Base-by-base conservation (phyloP, 208 protist genomes). In the Wallacemonas collosoma region DNA sequence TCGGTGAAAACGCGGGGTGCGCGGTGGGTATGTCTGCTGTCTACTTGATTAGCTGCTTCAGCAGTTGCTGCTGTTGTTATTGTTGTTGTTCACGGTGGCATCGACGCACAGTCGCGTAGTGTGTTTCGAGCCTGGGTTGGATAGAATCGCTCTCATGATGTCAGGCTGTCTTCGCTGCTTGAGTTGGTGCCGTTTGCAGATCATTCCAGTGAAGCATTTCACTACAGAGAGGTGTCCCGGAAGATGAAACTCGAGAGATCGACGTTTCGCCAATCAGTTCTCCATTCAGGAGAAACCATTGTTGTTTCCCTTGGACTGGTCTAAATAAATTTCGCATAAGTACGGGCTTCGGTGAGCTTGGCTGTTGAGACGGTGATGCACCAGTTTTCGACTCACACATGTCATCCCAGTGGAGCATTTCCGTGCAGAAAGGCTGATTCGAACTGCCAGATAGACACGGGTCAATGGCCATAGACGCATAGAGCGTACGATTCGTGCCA, bases 391-490 rank as follows among this genome's bases (percentile, higher is more conserved):
- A 58, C 6, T 48, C 51, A 36, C 74, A 62, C 45, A 68, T 73
- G 17, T 86, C 80, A 48, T 88, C 83, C 71, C 73, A 86, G 72
- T 88, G 83, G 51, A 83, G 69, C 83, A 88, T 88, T 66, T 88
- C 83, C 40, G 71, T 77, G 43, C 80, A 88, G 62, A 83, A 88
- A 8, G 51, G 69, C 63, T 85, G 79, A 14, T 35, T 5, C 17
- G 60, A 65, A 17, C 40, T 48, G 3, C 60, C 60, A 4, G 60
- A 8, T 12, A 65, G 60, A 26, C 45, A 69, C 6, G 47, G n/a
- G 50, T 58, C 60, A 48, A 65, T 36, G 63, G 36, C 48, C 26
- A 26, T 9, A 36, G 63, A 68, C 26, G 17, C 36, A 48, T 68
- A 57, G 5, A 68, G 9, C 17, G 56, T n/a, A 8, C 63, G 50